phyloP scores from a whole-genome alignment of 1,139 yeast genomes.

The Nakaseomyces nivariensis region DNA sequence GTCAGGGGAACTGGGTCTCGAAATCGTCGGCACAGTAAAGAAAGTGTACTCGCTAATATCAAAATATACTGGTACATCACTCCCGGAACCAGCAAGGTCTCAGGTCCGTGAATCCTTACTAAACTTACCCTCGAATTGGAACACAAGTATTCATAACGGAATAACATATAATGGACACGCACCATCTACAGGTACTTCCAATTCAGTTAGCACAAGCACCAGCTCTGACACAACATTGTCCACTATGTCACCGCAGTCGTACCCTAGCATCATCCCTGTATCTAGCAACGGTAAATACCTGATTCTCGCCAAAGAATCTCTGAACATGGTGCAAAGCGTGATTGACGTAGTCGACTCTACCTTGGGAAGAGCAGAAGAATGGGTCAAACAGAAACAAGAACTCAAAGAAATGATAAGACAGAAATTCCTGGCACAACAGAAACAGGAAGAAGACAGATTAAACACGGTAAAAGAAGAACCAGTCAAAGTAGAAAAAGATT shows the following conservation, averaged over 20 bases:
- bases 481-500: neutral
- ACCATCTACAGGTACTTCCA: neutral
- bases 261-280: constrained; percentile 2
- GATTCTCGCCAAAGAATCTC: constrained; percentile 76
- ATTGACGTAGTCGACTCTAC: constrained; percentile 79
- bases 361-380: constrained; percentile 69
- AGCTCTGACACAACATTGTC: neutral
- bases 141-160: constrained; percentile 30
- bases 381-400: constrained; percentile 50
- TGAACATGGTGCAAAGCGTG: constrained; percentile 78
- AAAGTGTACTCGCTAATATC: constrained; percentile 81
- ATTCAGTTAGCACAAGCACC: neutral
- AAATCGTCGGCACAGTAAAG: constrained; percentile 78
- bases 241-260: neutral
- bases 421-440: constrained; percentile 18
- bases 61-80: constrained; percentile 63
- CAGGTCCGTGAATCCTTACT: constrained; percentile 74
- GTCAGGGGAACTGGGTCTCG: constrained; percentile 51
- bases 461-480: neutral
- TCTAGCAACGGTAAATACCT: constrained; percentile 51
- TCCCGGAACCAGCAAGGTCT: constrained; percentile 77
- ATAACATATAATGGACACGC: neutral
- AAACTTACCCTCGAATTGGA: constrained; percentile 62
- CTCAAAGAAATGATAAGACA: constrained; percentile 25
- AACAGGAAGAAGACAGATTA: neutral